Evolutionary conservation across 306 rosid species (phyloP).

Genomic region (Gleditsia sinensis): DNA sequence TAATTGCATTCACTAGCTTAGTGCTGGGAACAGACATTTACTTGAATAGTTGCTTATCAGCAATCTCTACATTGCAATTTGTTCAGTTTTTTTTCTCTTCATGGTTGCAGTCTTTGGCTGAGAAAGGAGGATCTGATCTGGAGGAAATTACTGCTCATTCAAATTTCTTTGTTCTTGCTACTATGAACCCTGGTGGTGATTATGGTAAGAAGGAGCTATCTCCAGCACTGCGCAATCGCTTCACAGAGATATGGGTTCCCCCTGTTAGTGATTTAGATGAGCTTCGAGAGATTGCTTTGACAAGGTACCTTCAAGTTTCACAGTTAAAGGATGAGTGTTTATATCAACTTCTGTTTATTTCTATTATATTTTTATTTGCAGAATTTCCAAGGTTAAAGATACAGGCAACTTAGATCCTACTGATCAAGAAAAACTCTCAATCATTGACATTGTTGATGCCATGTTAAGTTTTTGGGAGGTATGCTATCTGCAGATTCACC

Average conservation of each 20-base stretch:
- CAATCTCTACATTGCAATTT: not conserved
- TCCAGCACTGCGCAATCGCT: constrained; percentile 92
- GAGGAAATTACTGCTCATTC: constrained; percentile 73
- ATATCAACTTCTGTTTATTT: not conserved
- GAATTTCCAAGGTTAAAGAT: constrained; percentile 54
- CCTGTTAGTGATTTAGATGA: constrained; percentile 70
- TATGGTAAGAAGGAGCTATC: constrained; percentile 92
- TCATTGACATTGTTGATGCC: constrained; percentile 61
- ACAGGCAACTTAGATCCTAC: not conserved
- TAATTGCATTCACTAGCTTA: not conserved
- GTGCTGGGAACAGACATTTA: constrained; percentile 14
- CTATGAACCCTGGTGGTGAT: constrained; percentile 99
- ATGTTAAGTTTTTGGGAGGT: constrained; percentile 84
- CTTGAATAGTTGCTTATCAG: not conserved
- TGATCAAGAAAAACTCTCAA: constrained; percentile 34
- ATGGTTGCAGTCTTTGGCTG: constrained; percentile 75
- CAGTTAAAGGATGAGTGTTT: not conserved
- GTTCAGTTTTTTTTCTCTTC: not conserved
- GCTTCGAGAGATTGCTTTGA: constrained; percentile 64
- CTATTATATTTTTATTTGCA: constrained; percentile 33
- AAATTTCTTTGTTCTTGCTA: constrained; percentile 80
- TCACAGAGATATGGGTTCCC: constrained; percentile 99
- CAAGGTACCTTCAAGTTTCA: constrained; percentile 48
- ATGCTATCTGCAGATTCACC: constrained; percentile 27
- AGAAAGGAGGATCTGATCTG: constrained; percentile 83